Percentiles rank a stretch among this genome's conserved stretches.
Conservation (phyloP, 352 stramenopile genomes). For the Phytophthora pini region DNA sequence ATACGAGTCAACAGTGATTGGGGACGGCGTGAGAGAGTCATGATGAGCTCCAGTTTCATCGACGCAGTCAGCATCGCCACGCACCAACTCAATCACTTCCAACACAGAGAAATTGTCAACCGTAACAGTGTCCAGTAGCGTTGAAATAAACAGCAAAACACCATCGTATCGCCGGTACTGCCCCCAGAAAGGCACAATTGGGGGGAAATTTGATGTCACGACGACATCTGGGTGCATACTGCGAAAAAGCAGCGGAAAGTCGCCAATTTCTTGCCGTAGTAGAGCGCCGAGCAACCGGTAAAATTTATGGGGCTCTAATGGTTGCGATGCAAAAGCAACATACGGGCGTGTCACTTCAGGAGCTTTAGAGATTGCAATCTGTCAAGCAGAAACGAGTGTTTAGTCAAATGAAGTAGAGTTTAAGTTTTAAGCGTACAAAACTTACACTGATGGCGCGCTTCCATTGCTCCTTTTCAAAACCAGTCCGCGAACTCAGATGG, state of each 20-base stretch:
- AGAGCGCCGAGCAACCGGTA: constrained; percentile 74
- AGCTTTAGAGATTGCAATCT: constrained; percentile 68
- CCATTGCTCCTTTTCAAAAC: constrained; percentile 86
- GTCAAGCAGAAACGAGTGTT: background rate
- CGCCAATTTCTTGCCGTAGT: constrained; percentile 70
- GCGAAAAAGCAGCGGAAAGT: constrained; percentile 79
- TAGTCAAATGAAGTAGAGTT: background rate
- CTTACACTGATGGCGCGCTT: constrained; percentile 71
- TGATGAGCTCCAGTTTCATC: constrained; percentile 51
- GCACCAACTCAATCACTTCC: constrained; percentile 80
- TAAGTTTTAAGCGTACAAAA: no score
- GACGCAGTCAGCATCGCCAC: constrained; percentile 69
- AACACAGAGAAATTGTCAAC: constrained; percentile 77
- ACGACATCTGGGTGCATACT: constrained; percentile 83
- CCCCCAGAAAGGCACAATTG: constrained; percentile 86
- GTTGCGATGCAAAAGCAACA: constrained; percentile 77
- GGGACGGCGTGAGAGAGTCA: constrained; percentile 32
- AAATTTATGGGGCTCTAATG: constrained; percentile 72
- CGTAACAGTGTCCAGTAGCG: constrained; percentile 73
- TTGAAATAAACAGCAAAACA: constrained; percentile 84
- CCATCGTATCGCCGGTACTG: constrained; percentile 87
- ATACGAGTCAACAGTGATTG: constrained; percentile 38
- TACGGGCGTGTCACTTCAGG: constrained; percentile 50
- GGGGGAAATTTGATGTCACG: constrained; percentile 85
- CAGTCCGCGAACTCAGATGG: constrained; percentile 76